Evolutionary conservation across 1,284 basidiomycete genomes (phyloP), one percentile per base, ranked within the genome.

Genomic region (Albatrellus sp.): DNA sequence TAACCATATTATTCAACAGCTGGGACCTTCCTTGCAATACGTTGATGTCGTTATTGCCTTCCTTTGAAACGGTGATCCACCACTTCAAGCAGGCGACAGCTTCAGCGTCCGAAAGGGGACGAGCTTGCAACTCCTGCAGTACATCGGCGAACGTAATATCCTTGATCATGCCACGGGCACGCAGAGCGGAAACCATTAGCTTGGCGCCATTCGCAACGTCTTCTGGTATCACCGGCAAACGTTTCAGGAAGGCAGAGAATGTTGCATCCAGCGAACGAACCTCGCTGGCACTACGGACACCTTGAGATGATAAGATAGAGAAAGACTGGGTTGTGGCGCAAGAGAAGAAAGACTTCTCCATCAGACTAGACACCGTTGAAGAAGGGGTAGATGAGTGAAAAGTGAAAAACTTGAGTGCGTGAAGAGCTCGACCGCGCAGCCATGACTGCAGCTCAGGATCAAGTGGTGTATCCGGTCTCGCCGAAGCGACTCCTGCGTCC

Each of bases 371-470:
- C n/a, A 98, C 88, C 40, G 88, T 76, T 1, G 78, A 62, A 0
- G 90, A 91, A 0, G 94, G 96, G 0, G 92, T 93, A 0, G 92
- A 93, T 0, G 73, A 65, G 51, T 81, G 73, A 61, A 90, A 96
- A 1, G 84, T 84, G 69, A 97, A 91, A 65, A 98, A 91, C 51
- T 80, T 81, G 50, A 98, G 71, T 4, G 83, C 76, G 55, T 98
- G 93, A 12, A 93, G 65, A 9, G 82, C 85, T 9, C 82, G 74
- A 16, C 64, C 63, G n/a, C 65, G 69, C 12, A 90, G 60, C 66
- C 72, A 71, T 14, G 59, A 57, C 44, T 68, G 64, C 11, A 77
- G 50, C 34, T 79, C 70, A 17, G 55, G 50, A 42, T 69, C 62
- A 29, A 61, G 58, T 24, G 40, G 49, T 14, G 55, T 55, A 37